Percentiles rank a stretch among this genome's conserved stretches.
Conservation (phyloP, 768 basidiomycete genomes). For the Polyporus arcularius region DNA sequence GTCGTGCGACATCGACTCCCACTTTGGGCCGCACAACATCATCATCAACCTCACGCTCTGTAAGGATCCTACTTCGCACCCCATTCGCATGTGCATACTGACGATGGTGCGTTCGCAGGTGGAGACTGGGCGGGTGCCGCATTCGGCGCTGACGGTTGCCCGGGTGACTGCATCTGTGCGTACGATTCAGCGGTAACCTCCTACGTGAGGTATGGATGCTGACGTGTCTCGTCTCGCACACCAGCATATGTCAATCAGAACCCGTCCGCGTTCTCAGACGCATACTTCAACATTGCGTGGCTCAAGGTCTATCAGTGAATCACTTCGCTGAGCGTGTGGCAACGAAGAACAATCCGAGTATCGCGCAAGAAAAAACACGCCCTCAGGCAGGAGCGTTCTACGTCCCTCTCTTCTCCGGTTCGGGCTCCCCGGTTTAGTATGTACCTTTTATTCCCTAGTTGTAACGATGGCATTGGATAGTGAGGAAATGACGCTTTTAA, state of each 20-base stretch:
- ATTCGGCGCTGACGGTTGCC: constrained; percentile 47
- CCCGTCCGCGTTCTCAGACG: constrained; percentile 62
- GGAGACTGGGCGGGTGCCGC: constrained; percentile 59
- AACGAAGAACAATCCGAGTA: no score
- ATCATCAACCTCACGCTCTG: constrained; percentile 73
- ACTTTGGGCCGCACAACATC: constrained; percentile 61
- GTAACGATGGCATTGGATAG: no score
- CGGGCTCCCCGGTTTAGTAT: no score
- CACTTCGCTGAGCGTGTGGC: no score
- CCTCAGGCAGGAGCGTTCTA: no score
- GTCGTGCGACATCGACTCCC: constrained; percentile 54
- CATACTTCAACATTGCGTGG: constrained; percentile 70
- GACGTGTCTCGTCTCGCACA: neutral
- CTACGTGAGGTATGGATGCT: neutral
- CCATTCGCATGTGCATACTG: neutral
- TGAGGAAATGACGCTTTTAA: no score
- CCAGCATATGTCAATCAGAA: constrained; percentile 66
- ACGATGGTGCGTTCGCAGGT: constrained; percentile 34
- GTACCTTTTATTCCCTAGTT: no score
- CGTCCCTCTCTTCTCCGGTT: no score
- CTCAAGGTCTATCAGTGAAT: constrained; percentile 50
- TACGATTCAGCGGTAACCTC: constrained; percentile 11
- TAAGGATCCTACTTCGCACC: constrained; percentile 31
- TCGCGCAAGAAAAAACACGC: no score
- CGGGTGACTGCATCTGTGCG: constrained; percentile 54